These are phyloP conservation scores for Sugiyamaella castrensis DNA, from an alignment of 1,139 yeast species.

Conservation along the genomic window DNA sequence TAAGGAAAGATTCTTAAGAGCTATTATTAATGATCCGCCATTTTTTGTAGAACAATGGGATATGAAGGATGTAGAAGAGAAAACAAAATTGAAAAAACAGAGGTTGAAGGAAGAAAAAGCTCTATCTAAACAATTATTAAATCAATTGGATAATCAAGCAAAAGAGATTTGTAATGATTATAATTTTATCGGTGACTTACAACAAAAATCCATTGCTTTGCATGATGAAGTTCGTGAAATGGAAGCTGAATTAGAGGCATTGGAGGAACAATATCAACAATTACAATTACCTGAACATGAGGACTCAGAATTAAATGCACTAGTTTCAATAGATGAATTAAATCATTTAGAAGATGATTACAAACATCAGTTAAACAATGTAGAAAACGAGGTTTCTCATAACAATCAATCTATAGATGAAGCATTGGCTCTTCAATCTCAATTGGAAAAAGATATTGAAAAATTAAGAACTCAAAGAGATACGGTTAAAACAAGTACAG, in stretches of 20 bases:
- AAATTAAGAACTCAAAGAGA: constrained; percentile 18
- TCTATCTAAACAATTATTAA: constrained; percentile 6
- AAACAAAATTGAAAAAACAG: constrained; percentile 31
- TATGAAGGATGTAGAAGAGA: constrained; percentile 32
- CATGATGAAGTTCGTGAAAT: constrained; percentile 29
- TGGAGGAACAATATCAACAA: constrained; percentile 22
- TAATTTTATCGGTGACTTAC: constrained; percentile 14
- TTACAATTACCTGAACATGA: constrained; percentile 22
- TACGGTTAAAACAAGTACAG: constrained; percentile 11
- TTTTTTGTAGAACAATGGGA: constrained; percentile 35
- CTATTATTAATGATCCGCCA: constrained; percentile 40
- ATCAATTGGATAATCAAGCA: constrained; percentile 14
- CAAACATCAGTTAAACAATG: constrained; percentile 26
- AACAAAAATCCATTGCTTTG: constrained; percentile 14
- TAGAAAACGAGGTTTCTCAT: constrained; percentile 47
- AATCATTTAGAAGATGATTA: constrained; percentile 18
- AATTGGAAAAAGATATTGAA: constrained; percentile 39
- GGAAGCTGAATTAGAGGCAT: constrained; percentile 27
- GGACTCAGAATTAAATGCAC: constrained; percentile 29
- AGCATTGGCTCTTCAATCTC: constrained; percentile 31
- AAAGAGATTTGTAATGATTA: constrained; percentile 17
- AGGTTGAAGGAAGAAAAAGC: constrained; percentile 28
- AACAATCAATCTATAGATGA: constrained; percentile 5
- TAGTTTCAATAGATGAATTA: constrained; percentile 29
- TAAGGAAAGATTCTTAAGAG: constrained; percentile 55